phyloP scores from a whole-genome alignment of 2,329 filamentous ascomycete species.

The Knufia fluminis region DNA sequence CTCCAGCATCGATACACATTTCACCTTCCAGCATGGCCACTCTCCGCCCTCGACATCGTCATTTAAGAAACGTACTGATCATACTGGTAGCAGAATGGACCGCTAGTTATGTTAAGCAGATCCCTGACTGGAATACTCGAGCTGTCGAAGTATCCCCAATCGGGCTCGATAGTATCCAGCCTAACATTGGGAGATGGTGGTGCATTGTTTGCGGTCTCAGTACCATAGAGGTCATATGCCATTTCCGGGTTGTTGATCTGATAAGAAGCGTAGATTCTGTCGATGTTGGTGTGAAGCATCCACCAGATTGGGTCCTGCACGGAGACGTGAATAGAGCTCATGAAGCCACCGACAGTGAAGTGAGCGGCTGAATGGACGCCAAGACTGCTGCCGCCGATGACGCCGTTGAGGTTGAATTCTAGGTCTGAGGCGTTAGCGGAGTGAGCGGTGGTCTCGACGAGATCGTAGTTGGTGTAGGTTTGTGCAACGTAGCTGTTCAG shows the following conservation, averaged over 20 bases:
- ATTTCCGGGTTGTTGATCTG: slow-evolving; percentile 19
- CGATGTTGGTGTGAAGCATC: slow-evolving; percentile 23
- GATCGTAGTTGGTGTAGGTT: slow-evolving; percentile 18
- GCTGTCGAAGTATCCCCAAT: slow-evolving; percentile 21
- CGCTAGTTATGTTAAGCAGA: slow-evolving; percentile 21
- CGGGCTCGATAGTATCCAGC: slow-evolving; percentile 17
- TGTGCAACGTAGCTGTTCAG: slow-evolving; percentile 22
- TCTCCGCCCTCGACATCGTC: not conserved
- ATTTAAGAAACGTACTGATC: slow-evolving; percentile 10
- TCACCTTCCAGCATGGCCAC: not conserved
- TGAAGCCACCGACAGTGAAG: slow-evolving; percentile 22
- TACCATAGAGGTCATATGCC: slow-evolving; percentile 18
- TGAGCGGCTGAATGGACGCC: slow-evolving; percentile 23
- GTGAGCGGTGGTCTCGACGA: slow-evolving; percentile 17
- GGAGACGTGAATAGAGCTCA: slow-evolving; percentile 20
- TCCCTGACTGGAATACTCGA: slow-evolving; percentile 16
- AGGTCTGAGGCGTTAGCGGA: slow-evolving; percentile 18
- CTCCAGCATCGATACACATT: not conserved
- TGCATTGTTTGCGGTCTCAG: slow-evolving; percentile 20
- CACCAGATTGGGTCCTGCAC: slow-evolving; percentile 24
- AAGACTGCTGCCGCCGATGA: slow-evolving; percentile 18
- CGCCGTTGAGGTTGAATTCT: slow-evolving; percentile 21
- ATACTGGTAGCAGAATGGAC: slow-evolving; percentile 24
- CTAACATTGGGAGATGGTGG: slow-evolving; percentile 21
- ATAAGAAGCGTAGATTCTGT: slow-evolving; percentile 21